Evolutionary conservation across 176 grass and related monocot genomes (phyloP), one percentile per base, ranked within the genome.

Genomic region (Chrysopogon serrulatus): DNA sequence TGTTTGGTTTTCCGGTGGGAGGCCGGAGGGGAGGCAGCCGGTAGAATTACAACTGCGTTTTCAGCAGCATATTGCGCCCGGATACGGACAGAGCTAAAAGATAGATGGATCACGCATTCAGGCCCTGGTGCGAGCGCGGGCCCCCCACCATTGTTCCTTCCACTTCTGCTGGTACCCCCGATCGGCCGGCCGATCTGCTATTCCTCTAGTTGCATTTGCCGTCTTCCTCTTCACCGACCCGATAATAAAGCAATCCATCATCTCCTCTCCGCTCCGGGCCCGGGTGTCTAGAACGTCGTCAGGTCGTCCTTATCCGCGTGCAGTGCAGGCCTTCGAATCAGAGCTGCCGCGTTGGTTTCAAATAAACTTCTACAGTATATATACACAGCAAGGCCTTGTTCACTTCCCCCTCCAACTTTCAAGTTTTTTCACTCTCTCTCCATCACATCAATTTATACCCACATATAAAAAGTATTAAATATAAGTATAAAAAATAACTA

Each of bases 181-280:
- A 54, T 75, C 31, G 1, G 47, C n/a, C n/a, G n/a, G n/a, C 54
- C 65, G 44, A 59, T 84, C 69, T 28, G 79, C 47, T n/a, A n/a
- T n/a, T 78, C 62, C 31, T 71, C 63, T 32, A 30, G 23, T 74
- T 78, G 56, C 42, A 32, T 71, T 51, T 78, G 51, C 79, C 80
- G 45, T 83, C 86, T 82, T 83, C 51, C 64, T 77, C 73, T 12
- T 78, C 81, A 62, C 66, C 32, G 33, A 40, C 71, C 60, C 23
- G 44, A 60, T 17, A 34, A n/a, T 12, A 34, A 59, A 75, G 68
- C 59, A 30, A 77, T 30, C 43, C 60, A n/a, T 16, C 40, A 11
- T n/a, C 51, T 2, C 39, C 13, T 3, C 0, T 84, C 64, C 33
- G 30, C 30, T 36, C 47, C 6, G 62, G 66, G 24, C 1, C 54